Percentiles rank a stretch among this genome's conserved stretches.
Conservation (phyloP, 306 rosid genomes). For the Amphicarpaea edgeworthii region DNA sequence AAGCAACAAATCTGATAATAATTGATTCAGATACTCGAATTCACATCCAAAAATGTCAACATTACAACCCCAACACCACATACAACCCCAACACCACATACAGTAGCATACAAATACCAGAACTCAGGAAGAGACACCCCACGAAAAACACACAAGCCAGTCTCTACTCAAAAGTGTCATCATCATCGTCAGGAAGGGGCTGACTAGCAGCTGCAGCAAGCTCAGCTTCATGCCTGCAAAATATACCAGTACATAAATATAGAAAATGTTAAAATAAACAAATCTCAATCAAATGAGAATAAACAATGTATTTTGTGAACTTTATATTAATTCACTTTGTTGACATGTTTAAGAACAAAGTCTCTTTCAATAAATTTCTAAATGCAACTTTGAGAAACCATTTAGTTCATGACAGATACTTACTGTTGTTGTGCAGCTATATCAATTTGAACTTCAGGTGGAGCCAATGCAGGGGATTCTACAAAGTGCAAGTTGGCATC, state of each 20-base stretch:
- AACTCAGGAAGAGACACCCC: background rate
- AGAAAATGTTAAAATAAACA: background rate
- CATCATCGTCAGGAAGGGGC: conserved; percentile 88
- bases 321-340: background rate
- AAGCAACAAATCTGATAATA: no score
- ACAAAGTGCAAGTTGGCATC: conserved; percentile 84
- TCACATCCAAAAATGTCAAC: no score
- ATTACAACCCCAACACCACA: conserved; percentile 23
- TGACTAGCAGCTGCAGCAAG: conserved; percentile 64
- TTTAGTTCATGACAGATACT: conserved; percentile 25
- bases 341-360: background rate
- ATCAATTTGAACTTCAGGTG: conserved; percentile 90
- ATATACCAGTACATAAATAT: background rate
- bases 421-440: conserved; percentile 74
- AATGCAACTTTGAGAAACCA: no score
- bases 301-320: background rate
- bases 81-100: conserved; percentile 5
- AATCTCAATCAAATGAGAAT: background rate
- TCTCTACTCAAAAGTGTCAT: conserved; percentile 67
- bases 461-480: conserved; percentile 89
- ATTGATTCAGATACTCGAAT: no score
- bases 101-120: conserved; percentile 35
- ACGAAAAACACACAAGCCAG: background rate
- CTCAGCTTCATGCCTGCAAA: conserved; percentile 76
- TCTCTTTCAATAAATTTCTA: no score